phyloP scores from a whole-genome alignment of 495 filamentous ascomycete genomes.

The Annulohypoxylon maeteangense region DNA sequence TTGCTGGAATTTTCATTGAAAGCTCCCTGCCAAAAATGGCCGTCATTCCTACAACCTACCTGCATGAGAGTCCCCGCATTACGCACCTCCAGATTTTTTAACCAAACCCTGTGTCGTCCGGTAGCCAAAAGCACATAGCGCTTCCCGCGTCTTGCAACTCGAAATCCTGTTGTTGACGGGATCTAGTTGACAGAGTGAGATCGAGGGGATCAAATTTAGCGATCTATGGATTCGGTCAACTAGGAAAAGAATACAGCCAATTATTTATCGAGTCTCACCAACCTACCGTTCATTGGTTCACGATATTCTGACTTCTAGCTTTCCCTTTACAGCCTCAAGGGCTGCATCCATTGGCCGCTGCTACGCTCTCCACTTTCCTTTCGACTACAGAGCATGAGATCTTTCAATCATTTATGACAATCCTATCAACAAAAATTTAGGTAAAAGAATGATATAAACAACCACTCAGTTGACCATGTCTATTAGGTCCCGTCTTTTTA shows the following conservation, averaged over 20 bases:
- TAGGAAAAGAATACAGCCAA: neutral
- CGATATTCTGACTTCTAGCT: neutral
- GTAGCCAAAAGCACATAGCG: neutral
- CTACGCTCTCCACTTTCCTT: neutral
- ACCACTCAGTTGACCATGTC: neutral
- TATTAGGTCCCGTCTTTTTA: no score
- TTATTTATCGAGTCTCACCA: neutral
- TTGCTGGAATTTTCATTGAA: constrained; percentile 31
- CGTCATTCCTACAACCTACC: neutral
- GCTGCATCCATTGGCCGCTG: neutral
- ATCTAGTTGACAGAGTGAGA: neutral
- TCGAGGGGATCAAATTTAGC: neutral
- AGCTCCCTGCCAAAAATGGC: neutral
- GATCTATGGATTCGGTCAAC: neutral
- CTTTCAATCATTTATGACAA: no score
- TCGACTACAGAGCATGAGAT: neutral
- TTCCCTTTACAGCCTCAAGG: neutral
- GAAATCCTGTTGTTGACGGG: neutral
- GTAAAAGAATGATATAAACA: neutral
- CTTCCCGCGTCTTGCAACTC: neutral
- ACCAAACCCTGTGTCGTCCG: neutral
- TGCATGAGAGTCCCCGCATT: neutral
- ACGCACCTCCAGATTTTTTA: neutral
- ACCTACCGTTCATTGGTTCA: neutral
- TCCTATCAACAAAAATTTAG: no score